Base-by-base conservation (phyloP, 2,329 filamentous ascomycete species). In the Chalaropsis thielavioides region DNA sequence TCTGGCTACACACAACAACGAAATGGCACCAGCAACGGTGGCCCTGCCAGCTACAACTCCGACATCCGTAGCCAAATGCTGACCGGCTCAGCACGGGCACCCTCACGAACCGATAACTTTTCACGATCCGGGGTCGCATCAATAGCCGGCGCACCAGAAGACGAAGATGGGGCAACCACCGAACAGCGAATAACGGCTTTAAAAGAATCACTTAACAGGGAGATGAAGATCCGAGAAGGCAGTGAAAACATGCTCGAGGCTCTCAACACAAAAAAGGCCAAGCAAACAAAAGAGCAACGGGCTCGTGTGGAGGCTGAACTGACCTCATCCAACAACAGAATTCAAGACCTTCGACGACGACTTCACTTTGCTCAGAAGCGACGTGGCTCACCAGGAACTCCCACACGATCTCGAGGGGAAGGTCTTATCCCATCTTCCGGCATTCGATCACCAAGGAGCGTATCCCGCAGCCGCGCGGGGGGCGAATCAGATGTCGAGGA, bases 171-270 rank as follows among this genome's bases (percentile, higher is more conserved):
- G 70, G 68, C 73, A 17, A 81, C 80, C 10, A 81, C 85, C 15
- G 90, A 95, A 73, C 85, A 90, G 74, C 82, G 85, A 49, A 84
- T 96, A 71, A 82, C 85, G 24, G 80, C 83, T 62, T 81, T 96
- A 68, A 86, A 88, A 71, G 92, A 96, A 70, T 84, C 87, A 72
- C 87, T 99, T 69, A 92, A 91, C 70, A 92, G 95, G 71, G 95
- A 99, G 77, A 86, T 92, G 77, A 97, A 97, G 79, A 97, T 99
- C 73, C 96, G 95, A 75, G 89, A 92, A 71, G 94, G 94, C 22
- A 96, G 92, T 66, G 94, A 99, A 78, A 99, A 99, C 73, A 86
- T 99, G 83, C 80, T 99, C 46, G 94, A 99, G 77, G 94, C 94
- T 13, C 78, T 99, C 69, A 90, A 96, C 74, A 83, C 86, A 56